Evolutionary conservation across 1,284 basidiomycete species (phyloP).

Genomic region (Psilocybe mexicana): DNA sequence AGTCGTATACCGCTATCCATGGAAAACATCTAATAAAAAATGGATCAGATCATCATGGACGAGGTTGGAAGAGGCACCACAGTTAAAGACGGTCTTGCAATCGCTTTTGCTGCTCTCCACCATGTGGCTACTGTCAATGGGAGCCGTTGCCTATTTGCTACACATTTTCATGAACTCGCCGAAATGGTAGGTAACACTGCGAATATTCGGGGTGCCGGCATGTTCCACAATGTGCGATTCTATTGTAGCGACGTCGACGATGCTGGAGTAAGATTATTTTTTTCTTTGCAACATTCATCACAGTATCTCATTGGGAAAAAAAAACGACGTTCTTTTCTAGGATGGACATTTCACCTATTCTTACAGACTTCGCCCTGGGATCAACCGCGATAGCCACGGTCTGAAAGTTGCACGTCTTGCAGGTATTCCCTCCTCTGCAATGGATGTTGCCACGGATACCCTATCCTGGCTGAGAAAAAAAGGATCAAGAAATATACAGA

Average conservation of each 20-base stretch:
- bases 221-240: conserved; percentile 71
- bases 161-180: conserved; percentile 94
- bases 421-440: conserved; percentile 72
- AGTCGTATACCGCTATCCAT: conserved; percentile 24
- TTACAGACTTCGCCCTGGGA: conserved; percentile 78
- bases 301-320: not conserved
- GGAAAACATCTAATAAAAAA: not conserved
- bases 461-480: conserved; percentile 42
- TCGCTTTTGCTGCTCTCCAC: conserved; percentile 90
- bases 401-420: conserved; percentile 89
- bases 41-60: conserved; percentile 89
- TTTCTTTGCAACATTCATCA: not conserved
- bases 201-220: conserved; percentile 39
- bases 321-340: conserved; percentile 34
- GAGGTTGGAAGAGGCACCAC: conserved; percentile 97
- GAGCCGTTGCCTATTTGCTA: conserved; percentile 90
- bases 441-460: conserved; percentile 58
- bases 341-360: conserved; percentile 81
- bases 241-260: conserved; percentile 89
- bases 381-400: conserved; percentile 92
- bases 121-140: conserved; percentile 76
- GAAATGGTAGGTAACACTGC: conserved; percentile 74
- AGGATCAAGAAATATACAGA: conserved; percentile 24
- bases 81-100: conserved; percentile 87
- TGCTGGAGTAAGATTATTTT: conserved; percentile 51